These are phyloP conservation scores for Fagus sylvatica DNA, from an alignment of 306 rosid genomes.

Conservation along the genomic window DNA sequence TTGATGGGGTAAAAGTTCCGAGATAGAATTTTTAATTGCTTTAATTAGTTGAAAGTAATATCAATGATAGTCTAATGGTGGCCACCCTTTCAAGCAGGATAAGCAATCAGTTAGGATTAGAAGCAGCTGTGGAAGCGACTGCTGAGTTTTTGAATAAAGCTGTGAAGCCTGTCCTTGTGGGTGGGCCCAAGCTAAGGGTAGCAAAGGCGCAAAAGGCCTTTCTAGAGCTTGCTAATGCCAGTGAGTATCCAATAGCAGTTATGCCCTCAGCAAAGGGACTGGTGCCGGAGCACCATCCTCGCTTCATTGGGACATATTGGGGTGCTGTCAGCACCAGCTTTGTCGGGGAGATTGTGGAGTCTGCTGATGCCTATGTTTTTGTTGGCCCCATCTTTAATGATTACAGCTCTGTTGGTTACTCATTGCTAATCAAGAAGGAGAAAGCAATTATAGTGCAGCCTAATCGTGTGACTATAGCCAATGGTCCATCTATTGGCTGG, in stretches of 20 bases:
- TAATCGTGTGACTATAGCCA: conserved; percentile 69
- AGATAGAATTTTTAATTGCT: not conserved
- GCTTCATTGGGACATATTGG: conserved; percentile 81
- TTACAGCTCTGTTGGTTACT: conserved; percentile 91
- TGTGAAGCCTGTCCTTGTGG: conserved; percentile 81
- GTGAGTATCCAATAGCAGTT: conserved; percentile 75
- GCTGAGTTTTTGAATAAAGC: conserved; percentile 73
- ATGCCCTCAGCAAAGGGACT: conserved; percentile 87
- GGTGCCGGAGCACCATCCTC: conserved; percentile 73
- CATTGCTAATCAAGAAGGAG: conserved; percentile 72
- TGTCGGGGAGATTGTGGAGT: conserved; percentile 85
- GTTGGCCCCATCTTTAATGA: conserved; percentile 88
- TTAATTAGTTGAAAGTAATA: not conserved
- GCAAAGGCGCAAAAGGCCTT: conserved; percentile 70
- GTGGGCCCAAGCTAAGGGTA: conserved; percentile 75
- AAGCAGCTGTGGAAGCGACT: conserved; percentile 85
- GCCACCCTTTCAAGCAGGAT: conserved; percentile 32
- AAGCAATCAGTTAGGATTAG: conserved; percentile 74
- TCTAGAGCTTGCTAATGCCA: conserved; percentile 66
- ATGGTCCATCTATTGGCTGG: conserved; percentile 85
- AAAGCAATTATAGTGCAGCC: conserved; percentile 68
- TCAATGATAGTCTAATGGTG: not conserved
- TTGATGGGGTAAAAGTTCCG: not conserved
- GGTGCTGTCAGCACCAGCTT: conserved; percentile 79
- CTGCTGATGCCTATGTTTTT: conserved; percentile 85